Evolutionary conservation across 495 filamentous ascomycete genomes (phyloP).

Genomic region (Aspergillus saccharolyticus): DNA sequence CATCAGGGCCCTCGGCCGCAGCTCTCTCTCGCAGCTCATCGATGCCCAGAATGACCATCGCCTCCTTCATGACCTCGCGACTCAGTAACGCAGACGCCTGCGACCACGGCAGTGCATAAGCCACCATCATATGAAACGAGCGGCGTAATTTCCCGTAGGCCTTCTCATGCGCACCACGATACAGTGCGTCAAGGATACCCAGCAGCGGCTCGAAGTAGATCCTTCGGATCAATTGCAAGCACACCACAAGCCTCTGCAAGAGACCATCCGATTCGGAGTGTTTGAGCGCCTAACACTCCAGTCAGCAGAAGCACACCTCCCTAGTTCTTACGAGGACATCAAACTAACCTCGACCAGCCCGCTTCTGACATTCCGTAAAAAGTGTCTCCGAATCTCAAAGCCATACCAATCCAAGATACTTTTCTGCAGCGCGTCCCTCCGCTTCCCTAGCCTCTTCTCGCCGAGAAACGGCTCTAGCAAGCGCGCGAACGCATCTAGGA

Average conservation of each 20-base stretch:
- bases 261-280: constrained; percentile 21
- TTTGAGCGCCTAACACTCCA: constrained; percentile 28
- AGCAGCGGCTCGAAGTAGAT: constrained; percentile 46
- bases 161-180: constrained; percentile 24
- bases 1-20: constrained; percentile 10
- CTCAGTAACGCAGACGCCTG: constrained; percentile 47
- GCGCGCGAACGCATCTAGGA: constrained; percentile 35
- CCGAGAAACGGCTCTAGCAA: constrained; percentile 26
- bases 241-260: constrained; percentile 36
- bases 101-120: constrained; percentile 55
- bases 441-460: not conserved
- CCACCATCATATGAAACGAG: constrained; percentile 61
- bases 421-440: constrained; percentile 8
- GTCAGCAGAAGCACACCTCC: not conserved
- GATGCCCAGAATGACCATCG: constrained; percentile 54
- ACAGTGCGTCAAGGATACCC: constrained; percentile 35
- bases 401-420: constrained; percentile 48
- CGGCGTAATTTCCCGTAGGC: constrained; percentile 49
- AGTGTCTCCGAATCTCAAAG: constrained; percentile 50
- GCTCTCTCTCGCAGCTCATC: constrained; percentile 26
- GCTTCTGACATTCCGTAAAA: constrained; percentile 37
- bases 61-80: constrained; percentile 47
- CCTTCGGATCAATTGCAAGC: constrained; percentile 38
- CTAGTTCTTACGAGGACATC: not conserved
- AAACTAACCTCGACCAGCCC: constrained; percentile 36